Evolutionary conservation across 768 basidiomycete genomes (phyloP).

Genomic region (Roridomyces roridus): DNA sequence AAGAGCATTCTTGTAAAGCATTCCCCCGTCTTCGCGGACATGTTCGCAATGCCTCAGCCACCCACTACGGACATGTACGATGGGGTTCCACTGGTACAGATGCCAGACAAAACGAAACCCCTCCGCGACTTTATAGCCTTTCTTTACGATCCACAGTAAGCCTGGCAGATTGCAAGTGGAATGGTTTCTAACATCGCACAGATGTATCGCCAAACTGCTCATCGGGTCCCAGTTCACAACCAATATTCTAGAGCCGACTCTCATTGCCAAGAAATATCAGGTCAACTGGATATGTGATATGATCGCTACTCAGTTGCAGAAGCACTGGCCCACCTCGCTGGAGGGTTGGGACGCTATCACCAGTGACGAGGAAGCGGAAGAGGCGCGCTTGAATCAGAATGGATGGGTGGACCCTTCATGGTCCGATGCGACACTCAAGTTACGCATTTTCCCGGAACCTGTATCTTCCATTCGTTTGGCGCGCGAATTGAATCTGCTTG

Average conservation of each 20-base stretch:
- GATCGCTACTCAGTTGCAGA: constrained; percentile 3
- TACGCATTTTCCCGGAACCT: constrained; percentile 1
- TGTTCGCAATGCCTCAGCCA: not conserved
- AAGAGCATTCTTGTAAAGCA: not conserved
- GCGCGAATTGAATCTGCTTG: not conserved
- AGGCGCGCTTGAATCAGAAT: not conserved
- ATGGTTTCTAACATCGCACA: not conserved
- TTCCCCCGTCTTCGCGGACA: constrained; percentile 1
- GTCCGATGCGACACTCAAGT: not conserved
- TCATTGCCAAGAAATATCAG: constrained; percentile 11
- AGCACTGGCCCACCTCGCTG: not conserved
- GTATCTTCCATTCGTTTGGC: constrained; percentile 5
- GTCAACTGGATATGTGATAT: constrained; percentile 5
- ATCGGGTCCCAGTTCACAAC: not conserved
- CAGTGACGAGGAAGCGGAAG: not conserved
- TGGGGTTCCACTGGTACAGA: not conserved
- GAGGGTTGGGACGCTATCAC: not conserved
- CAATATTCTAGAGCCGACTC: not conserved
- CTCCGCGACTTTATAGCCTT: not conserved
- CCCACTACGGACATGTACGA: not conserved
- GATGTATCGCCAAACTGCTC: not conserved
- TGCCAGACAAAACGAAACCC: not conserved
- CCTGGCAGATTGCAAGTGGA: no score
- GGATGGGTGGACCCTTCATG: not conserved
- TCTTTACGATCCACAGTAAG: constrained; percentile 4